These are phyloP conservation scores for Monascus ruber DNA, from an alignment of 2,329 filamentous ascomycete species.

Conservation along the genomic window DNA sequence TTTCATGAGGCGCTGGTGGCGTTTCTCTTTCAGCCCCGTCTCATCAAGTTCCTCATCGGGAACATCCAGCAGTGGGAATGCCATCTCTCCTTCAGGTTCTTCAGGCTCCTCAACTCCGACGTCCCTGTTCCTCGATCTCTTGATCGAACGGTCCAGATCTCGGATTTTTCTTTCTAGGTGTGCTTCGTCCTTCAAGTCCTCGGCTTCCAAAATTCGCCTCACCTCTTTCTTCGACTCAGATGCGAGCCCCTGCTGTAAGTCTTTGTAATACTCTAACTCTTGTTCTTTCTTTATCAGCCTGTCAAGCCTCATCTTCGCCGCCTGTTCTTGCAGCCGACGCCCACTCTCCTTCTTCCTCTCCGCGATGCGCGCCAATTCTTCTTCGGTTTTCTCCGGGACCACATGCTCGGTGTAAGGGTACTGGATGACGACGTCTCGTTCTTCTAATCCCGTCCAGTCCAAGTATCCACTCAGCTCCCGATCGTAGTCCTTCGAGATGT, in stretches of 20 bases:
- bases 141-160: conserved; percentile 82
- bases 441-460: conserved; percentile 85
- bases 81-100: conserved; percentile 64
- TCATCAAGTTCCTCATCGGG: conserved; percentile 92
- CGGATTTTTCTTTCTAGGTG: conserved; percentile 74
- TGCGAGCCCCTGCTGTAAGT: conserved; percentile 60
- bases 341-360: conserved; percentile 95
- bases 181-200: conserved; percentile 84
- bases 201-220: conserved; percentile 71
- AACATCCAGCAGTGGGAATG: conserved; percentile 78
- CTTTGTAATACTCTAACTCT: conserved; percentile 86
- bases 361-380: conserved; percentile 79
- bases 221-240: conserved; percentile 84
- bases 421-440: conserved; percentile 78
- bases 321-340: conserved; percentile 82
- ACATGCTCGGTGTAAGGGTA: conserved; percentile 90
- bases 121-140: conserved; percentile 84
- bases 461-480: conserved; percentile 63
- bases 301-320: conserved; percentile 91
- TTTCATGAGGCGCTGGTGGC: conserved; percentile 84
- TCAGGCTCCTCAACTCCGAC: conserved; percentile 73
- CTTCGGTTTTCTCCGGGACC: conserved; percentile 80
- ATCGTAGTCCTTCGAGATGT: conserved; percentile 76
- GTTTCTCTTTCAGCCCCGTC: conserved; percentile 79
- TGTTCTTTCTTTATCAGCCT: conserved; percentile 93